Base-by-base conservation (phyloP, 1,284 basidiomycete species). In the Fomitiporia mediterranea region DNA sequence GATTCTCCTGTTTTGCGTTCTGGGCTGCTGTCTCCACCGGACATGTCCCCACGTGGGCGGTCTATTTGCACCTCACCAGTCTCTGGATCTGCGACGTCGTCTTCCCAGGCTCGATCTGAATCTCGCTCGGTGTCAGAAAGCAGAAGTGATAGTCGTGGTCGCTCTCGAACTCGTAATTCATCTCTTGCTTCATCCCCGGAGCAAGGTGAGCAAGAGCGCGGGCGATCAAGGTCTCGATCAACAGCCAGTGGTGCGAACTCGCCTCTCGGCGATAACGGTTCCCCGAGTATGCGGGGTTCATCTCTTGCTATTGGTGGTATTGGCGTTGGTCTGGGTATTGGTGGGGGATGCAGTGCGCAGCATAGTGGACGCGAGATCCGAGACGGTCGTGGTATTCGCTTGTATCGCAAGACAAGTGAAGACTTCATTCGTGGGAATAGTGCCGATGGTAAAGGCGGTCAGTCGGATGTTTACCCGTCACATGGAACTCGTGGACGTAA, bases 361-460 rank as follows among this genome's bases (percentile, higher is more conserved):
- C 53, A 59, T 35, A 59, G 40, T 32, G 53, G 53, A 19, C 54
- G 58, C 17, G 58, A 60, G 38, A 42, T 60, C 9, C 54, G 58
- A 11, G 58, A 60, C 38, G 54, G 54, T 19, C 48, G 58, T 5
- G 58, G 58, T 27, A 32, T 37, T 19, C 47, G 53, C 30, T 27
- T 60, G 28, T 60, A 60, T 42, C 51, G 58, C 23, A 60, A 60
- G 50, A 60, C 58, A 38, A 60, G 58, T 23, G 58, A 60, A 48
- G 58, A 60, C 38, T 53, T 28, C 30, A 56, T 60, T 44, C 27
- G 39, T 30, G 27, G 38, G 15, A 19, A 8, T 3, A 23, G 5
- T 17, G 28, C 23, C n/a, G 35, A 40, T n/a, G 44, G 44, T 28
- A 27, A 25, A 46, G 27, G 48, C 23, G 23, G 39, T 23, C 17